Conservation (phyloP, 345 rosid species). For the Rhodamnia argentea region DNA sequence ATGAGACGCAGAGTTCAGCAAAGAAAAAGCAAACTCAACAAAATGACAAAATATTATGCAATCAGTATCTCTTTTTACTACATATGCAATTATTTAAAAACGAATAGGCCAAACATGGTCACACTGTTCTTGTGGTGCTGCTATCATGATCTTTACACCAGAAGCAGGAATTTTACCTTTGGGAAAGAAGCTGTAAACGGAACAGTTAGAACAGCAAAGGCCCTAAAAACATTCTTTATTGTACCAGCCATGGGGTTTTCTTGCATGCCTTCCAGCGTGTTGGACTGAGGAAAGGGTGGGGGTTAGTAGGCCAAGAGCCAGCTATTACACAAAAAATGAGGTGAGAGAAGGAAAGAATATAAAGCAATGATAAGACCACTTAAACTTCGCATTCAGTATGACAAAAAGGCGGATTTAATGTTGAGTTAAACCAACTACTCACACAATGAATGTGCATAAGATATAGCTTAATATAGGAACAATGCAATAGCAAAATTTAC, state of each 20-base stretch:
- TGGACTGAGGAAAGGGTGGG: conserved; percentile 31
- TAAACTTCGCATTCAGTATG: background rate
- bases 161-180: conserved; percentile 26
- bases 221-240: conserved; percentile 49
- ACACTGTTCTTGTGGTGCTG: background rate
- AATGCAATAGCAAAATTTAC: background rate
- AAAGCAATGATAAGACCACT: background rate
- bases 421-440: background rate
- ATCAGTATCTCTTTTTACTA: background rate
- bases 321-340: background rate
- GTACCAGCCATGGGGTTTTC: conserved; percentile 54
- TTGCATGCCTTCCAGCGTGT: conserved; percentile 88
- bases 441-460: background rate
- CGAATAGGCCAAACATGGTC: background rate
- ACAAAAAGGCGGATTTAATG: background rate
- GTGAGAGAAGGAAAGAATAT: background rate
- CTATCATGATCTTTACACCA: background rate
- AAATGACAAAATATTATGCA: background rate
- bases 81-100: background rate
- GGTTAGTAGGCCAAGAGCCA: background rate
- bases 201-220: conserved; percentile 50
- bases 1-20: background rate
- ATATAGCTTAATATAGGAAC: background rate
- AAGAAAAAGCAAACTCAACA: background rate
- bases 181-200: conserved; percentile 76